phyloP scores from a whole-genome alignment of 2,329 filamentous ascomycete species.

The Pseudopyrenochaeta lycopersici region DNA sequence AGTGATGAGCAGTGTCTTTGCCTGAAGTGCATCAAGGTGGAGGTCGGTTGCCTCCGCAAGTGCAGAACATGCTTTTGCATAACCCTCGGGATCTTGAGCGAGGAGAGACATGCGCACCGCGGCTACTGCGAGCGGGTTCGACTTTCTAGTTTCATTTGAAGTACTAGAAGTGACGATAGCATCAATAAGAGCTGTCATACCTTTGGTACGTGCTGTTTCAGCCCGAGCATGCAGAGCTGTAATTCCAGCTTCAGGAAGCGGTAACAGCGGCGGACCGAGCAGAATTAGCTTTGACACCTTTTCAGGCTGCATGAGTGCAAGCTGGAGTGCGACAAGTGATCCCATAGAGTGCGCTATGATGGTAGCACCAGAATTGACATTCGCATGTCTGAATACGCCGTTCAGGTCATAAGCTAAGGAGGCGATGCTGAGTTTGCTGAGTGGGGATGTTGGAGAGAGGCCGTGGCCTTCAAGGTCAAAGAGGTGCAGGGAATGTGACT shows the following conservation, averaged over 20 bases:
- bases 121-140: constrained; percentile 49
- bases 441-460: constrained; percentile 60
- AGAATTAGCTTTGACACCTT: constrained; percentile 58
- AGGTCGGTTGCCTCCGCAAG: constrained; percentile 54
- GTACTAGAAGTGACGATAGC: constrained; percentile 47
- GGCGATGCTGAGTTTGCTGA: constrained; percentile 54
- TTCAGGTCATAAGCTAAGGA: constrained; percentile 56
- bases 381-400: constrained; percentile 49
- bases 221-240: constrained; percentile 49
- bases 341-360: constrained; percentile 64
- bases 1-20: constrained; percentile 51
- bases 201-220: constrained; percentile 52
- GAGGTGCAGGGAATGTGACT: constrained; percentile 51
- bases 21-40: constrained; percentile 35
- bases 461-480: constrained; percentile 67
- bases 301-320: constrained; percentile 52
- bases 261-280: constrained; percentile 58
- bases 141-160: constrained; percentile 53
- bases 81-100: constrained; percentile 61
- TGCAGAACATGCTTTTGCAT: constrained; percentile 63
- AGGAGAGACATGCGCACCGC: constrained; percentile 58
- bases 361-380: constrained; percentile 45
- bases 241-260: constrained; percentile 51
- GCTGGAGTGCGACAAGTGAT: constrained; percentile 57
- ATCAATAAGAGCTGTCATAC: constrained; percentile 57